Conservation (phyloP, 1,139 yeast species). For the Suhomyces kunorum region DNA sequence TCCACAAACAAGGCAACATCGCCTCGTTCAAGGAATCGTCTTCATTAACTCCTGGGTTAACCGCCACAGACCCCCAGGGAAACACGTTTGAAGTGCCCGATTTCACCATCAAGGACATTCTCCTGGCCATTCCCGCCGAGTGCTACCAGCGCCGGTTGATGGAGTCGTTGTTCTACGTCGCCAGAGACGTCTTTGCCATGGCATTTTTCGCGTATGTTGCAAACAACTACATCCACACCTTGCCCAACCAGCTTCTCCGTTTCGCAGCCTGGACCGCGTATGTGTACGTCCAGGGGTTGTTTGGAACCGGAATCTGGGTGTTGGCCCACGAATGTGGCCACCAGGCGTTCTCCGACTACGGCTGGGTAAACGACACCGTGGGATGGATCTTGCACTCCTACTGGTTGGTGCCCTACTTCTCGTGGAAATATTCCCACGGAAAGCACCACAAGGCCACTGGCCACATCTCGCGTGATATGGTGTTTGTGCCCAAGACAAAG, state of each 20-base stretch:
- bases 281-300: conserved; percentile 56
- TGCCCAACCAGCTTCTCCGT: conserved; percentile 27
- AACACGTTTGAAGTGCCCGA: conserved; percentile 71
- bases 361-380: conserved; percentile 65
- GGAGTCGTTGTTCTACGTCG: conserved; percentile 62
- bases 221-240: conserved; percentile 47
- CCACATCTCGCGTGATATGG: conserved; percentile 78
- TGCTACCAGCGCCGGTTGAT: conserved; percentile 67
- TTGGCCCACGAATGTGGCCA: conserved; percentile 92
- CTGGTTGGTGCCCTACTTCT: conserved; percentile 78
- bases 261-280: conserved; percentile 43
- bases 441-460: conserved; percentile 91
- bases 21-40: conserved; percentile 28
- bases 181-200: conserved; percentile 61
- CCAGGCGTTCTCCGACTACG: conserved; percentile 76
- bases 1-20: conserved; percentile 38
- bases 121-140: conserved; percentile 71
- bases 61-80: conserved; percentile 64
- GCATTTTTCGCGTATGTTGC: conserved; percentile 53
- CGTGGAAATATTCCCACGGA: conserved; percentile 82
- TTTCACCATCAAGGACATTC: conserved; percentile 69
- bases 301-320: conserved; percentile 82
- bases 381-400: conserved; percentile 85
- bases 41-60: conserved; percentile 25
- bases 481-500: conserved; percentile 71